A percentile compares a stretch with the other conserved stretches of the same genome.
These are phyloP conservation scores for Suzukiozyma palmioleophila DNA, from an alignment of 1,139 yeast genomes.

Conservation along the genomic window DNA sequence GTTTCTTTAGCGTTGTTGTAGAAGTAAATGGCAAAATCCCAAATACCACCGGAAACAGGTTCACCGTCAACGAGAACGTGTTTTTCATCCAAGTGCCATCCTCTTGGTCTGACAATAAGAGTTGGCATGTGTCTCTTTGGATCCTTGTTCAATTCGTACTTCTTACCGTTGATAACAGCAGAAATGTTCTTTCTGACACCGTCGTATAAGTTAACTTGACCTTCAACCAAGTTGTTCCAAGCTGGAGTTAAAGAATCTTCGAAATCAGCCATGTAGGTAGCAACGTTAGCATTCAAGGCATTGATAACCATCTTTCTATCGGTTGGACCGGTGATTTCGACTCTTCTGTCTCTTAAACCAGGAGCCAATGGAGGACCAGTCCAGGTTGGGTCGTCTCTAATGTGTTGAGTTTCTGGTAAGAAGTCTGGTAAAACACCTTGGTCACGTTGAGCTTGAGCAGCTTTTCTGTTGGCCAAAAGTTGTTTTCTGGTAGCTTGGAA, in stretches of 20 bases:
- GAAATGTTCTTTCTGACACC: conserved; percentile 68
- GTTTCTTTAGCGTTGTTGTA: conserved; percentile 67
- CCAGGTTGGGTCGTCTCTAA: conserved; percentile 75
- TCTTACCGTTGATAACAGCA: conserved; percentile 54
- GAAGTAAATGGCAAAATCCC: conserved; percentile 76
- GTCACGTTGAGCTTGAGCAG: conserved; percentile 60
- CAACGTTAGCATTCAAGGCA: conserved; percentile 84
- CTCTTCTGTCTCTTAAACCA: conserved; percentile 73
- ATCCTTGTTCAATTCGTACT: conserved; percentile 53
- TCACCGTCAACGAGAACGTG: conserved; percentile 73
- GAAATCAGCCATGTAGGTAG: conserved; percentile 92
- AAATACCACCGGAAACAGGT: conserved; percentile 68
- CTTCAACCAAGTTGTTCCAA: conserved; percentile 81
- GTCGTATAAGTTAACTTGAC: conserved; percentile 90
- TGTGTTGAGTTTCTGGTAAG: conserved; percentile 64
- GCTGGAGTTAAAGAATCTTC: conserved; percentile 96
- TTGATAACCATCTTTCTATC: conserved; percentile 92
- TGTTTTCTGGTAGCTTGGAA: conserved; percentile 59
- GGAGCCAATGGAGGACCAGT: conserved; percentile 75
- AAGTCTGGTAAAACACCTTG: conserved; percentile 69
- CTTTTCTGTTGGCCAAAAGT: conserved; percentile 56
- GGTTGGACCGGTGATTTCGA: conserved; percentile 86
- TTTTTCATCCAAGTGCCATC: conserved; percentile 78
- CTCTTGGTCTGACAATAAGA: conserved; percentile 78
- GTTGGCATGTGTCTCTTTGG: conserved; percentile 64